Evolutionary conservation across 1,139 yeast genomes (phyloP).

Genomic region (Pneumocystis canis): DNA sequence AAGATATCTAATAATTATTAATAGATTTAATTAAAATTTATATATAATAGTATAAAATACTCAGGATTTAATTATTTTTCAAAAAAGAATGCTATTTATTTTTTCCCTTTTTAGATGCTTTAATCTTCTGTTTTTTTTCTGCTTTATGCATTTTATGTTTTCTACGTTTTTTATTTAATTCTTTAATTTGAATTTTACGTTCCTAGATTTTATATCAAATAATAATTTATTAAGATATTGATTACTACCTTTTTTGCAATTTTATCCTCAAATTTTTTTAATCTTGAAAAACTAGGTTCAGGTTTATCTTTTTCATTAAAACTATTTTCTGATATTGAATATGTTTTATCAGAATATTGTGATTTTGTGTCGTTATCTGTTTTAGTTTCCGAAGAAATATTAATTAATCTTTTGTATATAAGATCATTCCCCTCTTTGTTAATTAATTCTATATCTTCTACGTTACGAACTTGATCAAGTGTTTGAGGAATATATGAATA

Average conservation of each 20-base stretch:
- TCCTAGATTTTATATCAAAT: conserved; percentile 59
- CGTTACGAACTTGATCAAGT: conserved; percentile 32
- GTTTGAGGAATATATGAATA: conserved; percentile 70
- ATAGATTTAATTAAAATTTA: neutral
- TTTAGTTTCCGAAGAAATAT: conserved; percentile 2
- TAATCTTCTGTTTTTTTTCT: conserved; percentile 42
- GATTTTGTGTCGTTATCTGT: conserved; percentile 18
- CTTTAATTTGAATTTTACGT: conserved; percentile 71
- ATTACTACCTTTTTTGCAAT: conserved; percentile 45
- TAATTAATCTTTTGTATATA: conserved; percentile 29
- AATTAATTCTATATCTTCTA: conserved; percentile 75
- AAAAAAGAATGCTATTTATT: neutral
- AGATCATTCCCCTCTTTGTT: conserved; percentile 65
- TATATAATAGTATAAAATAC: neutral
- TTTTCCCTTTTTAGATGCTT: conserved; percentile 8
- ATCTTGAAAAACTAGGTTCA: conserved; percentile 20
- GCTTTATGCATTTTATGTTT: conserved; percentile 85
- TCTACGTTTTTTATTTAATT: conserved; percentile 73
- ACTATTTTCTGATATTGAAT: conserved; percentile 26
- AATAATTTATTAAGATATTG: neutral
- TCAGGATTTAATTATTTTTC: neutral
- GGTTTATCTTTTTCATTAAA: conserved; percentile 27
- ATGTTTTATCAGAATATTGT: conserved; percentile 24
- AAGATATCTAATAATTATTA: neutral
- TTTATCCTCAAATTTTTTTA: conserved; percentile 22